Evolutionary conservation across 345 rosid species (phyloP).

Genomic region (Pugionium cornutum): DNA sequence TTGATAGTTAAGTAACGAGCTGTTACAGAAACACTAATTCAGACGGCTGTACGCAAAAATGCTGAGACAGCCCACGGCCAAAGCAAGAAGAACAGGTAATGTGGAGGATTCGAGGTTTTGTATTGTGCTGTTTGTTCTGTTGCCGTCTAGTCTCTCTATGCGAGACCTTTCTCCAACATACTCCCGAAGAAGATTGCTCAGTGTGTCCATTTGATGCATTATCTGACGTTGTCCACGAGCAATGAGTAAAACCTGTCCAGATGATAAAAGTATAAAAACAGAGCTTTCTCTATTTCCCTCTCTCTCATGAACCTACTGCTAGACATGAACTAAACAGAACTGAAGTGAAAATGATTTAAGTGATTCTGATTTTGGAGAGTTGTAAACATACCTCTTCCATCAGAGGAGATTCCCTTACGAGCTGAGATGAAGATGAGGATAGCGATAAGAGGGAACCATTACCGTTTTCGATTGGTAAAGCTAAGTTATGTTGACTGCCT

Average conservation of each 20-base stretch:
- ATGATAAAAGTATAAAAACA: background rate
- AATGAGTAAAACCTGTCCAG: constrained; percentile 56
- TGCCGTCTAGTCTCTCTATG: constrained; percentile 49
- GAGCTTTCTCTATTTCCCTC: too few species aligned
- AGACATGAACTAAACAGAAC: constrained; percentile 6
- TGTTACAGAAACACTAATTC: constrained; percentile 29
- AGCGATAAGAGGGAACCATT: constrained; percentile 70
- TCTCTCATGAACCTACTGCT: constrained; percentile 6
- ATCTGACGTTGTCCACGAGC: constrained; percentile 85
- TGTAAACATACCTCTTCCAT: constrained; percentile 82
- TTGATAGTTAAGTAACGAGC: constrained; percentile 9
- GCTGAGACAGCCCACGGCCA: constrained; percentile 69
- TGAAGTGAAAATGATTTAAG: background rate
- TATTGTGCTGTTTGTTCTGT: constrained; percentile 38
- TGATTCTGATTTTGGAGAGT: constrained; percentile 21
- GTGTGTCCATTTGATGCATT: constrained; percentile 79
- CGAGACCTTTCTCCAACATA: constrained; percentile 64
- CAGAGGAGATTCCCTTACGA: constrained; percentile 74
- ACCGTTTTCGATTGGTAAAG: constrained; percentile 70
- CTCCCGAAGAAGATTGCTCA: constrained; percentile 75
- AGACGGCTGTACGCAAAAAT: constrained; percentile 41
- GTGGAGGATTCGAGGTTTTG: constrained; percentile 42
- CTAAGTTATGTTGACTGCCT: constrained; percentile 75
- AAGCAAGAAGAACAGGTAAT: constrained; percentile 56
- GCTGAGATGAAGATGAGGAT: constrained; percentile 81